A percentile compares a stretch with the other conserved stretches of the same genome.
phyloP scores from a whole-genome alignment of 345 rosid species.

The Salix viminalis region DNA sequence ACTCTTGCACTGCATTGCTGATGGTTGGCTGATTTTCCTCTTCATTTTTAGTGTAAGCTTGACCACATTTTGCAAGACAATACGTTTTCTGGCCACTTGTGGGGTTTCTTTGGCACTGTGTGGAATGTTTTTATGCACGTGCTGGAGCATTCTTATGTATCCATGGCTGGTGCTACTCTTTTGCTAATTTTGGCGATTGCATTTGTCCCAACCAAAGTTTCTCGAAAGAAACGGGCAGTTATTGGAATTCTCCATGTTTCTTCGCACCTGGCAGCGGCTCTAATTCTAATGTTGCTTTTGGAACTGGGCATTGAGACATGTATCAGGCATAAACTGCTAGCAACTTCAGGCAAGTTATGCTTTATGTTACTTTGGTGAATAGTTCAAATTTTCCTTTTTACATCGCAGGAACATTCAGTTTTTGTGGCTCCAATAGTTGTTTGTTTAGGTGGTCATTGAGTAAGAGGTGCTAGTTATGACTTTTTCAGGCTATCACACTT shows the following conservation, averaged over 20 bases:
- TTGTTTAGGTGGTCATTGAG: slow-evolving; percentile 3
- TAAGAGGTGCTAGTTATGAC: slow-evolving; percentile 6
- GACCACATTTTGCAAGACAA: slow-evolving; percentile 78
- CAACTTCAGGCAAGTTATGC: slow-evolving; percentile 71
- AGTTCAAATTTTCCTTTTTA: no score
- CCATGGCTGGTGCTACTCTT: slow-evolving; percentile 66
- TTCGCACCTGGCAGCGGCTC: slow-evolving; percentile 84
- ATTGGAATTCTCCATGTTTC: slow-evolving; percentile 87
- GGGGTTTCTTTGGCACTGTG: slow-evolving; percentile 77
- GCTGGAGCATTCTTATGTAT: slow-evolving; percentile 73
- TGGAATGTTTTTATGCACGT: slow-evolving; percentile 64
- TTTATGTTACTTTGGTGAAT: not conserved
- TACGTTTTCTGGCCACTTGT: slow-evolving; percentile 79
- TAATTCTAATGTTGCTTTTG: slow-evolving; percentile 85
- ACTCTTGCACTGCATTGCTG: not conserved
- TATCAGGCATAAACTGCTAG: slow-evolving; percentile 80
- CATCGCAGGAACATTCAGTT: not conserved
- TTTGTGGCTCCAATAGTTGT: not conserved
- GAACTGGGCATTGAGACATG: slow-evolving; percentile 93
- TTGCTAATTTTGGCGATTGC: slow-evolving; percentile 59
- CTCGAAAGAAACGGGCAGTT: slow-evolving; percentile 66
- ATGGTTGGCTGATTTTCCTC: slow-evolving; percentile 20
- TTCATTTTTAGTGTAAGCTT: slow-evolving; percentile 76
- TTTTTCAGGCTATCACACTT: slow-evolving; percentile 76
- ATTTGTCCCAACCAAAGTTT: slow-evolving; percentile 83